phyloP scores from a whole-genome alignment of 140 eudicot genomes.

The Anethum foeniculum region DNA sequence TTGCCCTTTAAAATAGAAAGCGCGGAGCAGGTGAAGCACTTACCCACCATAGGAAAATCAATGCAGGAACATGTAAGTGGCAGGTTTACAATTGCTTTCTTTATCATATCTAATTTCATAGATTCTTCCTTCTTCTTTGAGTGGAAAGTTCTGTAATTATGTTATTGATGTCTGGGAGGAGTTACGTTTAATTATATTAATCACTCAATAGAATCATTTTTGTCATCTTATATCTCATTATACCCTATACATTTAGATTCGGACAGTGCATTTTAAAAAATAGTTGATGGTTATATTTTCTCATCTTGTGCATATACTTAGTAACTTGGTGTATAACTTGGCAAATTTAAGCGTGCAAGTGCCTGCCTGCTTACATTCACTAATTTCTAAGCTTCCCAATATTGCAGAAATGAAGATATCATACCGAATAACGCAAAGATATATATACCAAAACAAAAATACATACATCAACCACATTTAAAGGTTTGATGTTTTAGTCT shows the following conservation, averaged over 20 bases:
- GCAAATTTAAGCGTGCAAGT: not conserved
- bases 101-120: not conserved
- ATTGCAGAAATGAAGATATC: not conserved
- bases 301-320: not conserved
- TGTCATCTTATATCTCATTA: not conserved
- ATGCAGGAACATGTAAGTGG: conserved; percentile 90
- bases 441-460: not conserved
- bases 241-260: not conserved
- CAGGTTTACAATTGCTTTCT: conserved; percentile 6
- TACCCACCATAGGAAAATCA: conserved; percentile 88
- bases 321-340: not conserved
- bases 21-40: conserved; percentile 73
- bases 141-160: not conserved
- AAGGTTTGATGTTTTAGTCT: not conserved
- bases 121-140: not conserved
- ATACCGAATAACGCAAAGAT: not conserved
- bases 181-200: not conserved
- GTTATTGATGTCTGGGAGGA: not conserved
- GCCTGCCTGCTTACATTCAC: not conserved
- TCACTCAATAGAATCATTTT: not conserved
- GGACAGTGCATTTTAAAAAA: not conserved
- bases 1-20: conserved; percentile 77
- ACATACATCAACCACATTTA: not conserved
- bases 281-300: not conserved
- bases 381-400: not conserved